phyloP scores from a whole-genome alignment of 148 eudicot species.

The Nepenthes gracilis region DNA sequence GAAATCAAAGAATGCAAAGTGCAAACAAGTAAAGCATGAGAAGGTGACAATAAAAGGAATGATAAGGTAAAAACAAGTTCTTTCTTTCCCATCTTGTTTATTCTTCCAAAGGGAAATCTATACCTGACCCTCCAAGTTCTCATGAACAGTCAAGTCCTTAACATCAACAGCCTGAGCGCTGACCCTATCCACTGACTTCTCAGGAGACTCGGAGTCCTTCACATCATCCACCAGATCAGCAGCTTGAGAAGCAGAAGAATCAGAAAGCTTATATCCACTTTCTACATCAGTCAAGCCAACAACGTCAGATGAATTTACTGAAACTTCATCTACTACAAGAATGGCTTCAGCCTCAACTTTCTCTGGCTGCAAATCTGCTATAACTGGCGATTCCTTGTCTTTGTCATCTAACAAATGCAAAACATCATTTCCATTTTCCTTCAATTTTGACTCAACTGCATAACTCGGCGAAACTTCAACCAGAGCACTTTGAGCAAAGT shows the following conservation, averaged over 20 bases:
- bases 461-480: constrained; percentile 8
- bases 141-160: neutral
- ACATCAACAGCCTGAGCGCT: constrained; percentile 10
- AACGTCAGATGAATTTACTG: neutral
- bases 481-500: constrained; percentile 15
- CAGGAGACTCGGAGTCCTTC: constrained; percentile 16
- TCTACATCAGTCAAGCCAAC: constrained; percentile 4
- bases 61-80: too few species aligned
- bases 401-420: constrained; percentile 14
- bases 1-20: constrained; percentile 6
- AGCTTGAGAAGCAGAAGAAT: constrained; percentile 7
- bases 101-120: too few species aligned
- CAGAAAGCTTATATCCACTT: constrained; percentile 6
- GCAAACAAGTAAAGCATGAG: constrained; percentile 2
- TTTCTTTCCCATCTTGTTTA: too few species aligned
- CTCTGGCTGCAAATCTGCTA: constrained; percentile 12
- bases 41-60: constrained; percentile 1
- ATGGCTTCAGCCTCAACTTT: neutral
- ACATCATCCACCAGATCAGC: constrained; percentile 10
- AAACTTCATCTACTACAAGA: neutral
- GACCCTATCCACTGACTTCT: constrained; percentile 1
- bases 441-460: constrained; percentile 15
- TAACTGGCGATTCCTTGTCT: constrained; percentile 8
- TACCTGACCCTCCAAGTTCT: neutral
- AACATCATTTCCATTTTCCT: constrained; percentile 16